Conservation (phyloP, 257 asterid genomes). For the Solanum rostratum region DNA sequence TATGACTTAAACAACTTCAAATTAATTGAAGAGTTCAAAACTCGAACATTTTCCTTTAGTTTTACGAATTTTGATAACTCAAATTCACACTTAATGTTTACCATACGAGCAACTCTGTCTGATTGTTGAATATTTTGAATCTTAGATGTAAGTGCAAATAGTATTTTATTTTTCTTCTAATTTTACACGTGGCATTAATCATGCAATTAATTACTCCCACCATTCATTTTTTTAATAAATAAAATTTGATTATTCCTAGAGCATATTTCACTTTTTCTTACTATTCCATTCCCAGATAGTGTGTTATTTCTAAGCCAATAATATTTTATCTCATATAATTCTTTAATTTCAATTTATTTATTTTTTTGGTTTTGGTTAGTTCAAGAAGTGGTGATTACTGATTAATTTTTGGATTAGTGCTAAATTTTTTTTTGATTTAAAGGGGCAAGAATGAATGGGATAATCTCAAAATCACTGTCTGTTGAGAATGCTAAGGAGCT, state of each 20-base stretch:
- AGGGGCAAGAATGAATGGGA: not conserved
- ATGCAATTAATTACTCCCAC: no score
- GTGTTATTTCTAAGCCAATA: not conserved
- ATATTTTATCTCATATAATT: not conserved
- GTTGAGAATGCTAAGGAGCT: constrained; percentile 23
- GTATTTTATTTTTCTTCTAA: not conserved
- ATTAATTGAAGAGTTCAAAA: no score
- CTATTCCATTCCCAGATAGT: not conserved
- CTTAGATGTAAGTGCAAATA: not conserved
- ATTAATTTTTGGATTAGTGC: not conserved
- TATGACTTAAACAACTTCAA: no score
- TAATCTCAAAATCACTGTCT: not conserved
- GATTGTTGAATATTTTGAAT: not conserved
- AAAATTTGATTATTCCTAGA: not conserved
- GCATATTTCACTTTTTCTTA: not conserved
- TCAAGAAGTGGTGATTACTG: not conserved
- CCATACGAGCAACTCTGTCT: no score
- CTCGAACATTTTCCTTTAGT: no score
- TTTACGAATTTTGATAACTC: no score
- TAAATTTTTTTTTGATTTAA: not conserved
- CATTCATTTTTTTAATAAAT: no score
- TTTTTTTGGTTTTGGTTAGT: not conserved
- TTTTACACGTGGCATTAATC: not conserved
- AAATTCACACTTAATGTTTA: no score
- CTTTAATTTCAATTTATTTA: not conserved